phyloP scores from a whole-genome alignment of 352 stramenopile species.

The Globisporangium mamillatum region DNA sequence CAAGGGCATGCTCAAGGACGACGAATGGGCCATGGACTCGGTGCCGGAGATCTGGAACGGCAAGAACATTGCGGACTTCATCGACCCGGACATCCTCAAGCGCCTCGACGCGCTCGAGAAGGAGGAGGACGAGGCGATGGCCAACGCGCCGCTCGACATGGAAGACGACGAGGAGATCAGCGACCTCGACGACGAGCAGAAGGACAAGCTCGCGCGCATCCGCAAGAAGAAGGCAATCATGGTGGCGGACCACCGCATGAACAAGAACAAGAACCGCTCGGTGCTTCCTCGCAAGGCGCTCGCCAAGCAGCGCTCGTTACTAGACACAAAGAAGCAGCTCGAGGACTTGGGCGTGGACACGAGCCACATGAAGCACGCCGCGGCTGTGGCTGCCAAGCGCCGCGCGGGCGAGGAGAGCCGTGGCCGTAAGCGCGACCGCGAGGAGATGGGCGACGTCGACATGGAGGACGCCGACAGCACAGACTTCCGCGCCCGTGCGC shows the following conservation, averaged over 20 bases:
- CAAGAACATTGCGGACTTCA: slow-evolving; percentile 99
- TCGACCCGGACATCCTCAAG: slow-evolving; percentile 98
- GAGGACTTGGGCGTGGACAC: slow-evolving; percentile 90
- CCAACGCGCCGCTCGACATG: slow-evolving; percentile 88
- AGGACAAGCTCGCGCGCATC: slow-evolving; percentile 85
- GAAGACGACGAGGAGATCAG: slow-evolving; percentile 83
- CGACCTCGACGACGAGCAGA: slow-evolving; percentile 96
- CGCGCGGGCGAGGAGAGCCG: slow-evolving; percentile 66
- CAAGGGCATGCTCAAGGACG: slow-evolving; percentile 92
- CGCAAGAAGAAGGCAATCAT: slow-evolving; percentile 86
- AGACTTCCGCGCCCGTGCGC: slow-evolving; percentile 59
- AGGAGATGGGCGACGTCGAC: slow-evolving; percentile 85
- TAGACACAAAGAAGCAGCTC: slow-evolving; percentile 89
- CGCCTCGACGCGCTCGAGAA: slow-evolving; percentile 94
- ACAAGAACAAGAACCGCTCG: slow-evolving; percentile 96
- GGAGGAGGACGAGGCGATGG: slow-evolving; percentile 96
- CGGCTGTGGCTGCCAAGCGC: slow-evolving; percentile 64
- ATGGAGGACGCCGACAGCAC: slow-evolving; percentile 85
- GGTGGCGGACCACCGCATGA: slow-evolving; percentile 81
- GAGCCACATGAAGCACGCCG: slow-evolving; percentile 88
- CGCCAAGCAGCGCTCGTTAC: slow-evolving; percentile 66
- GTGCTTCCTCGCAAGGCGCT: slow-evolving; percentile 87
- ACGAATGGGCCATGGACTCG: slow-evolving; percentile 96
- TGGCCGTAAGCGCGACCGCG: slow-evolving; percentile 82
- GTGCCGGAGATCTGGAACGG: slow-evolving; percentile 99